Base-by-base conservation (phyloP, 441 rosid genomes). In the Mallotus japonicus region DNA sequence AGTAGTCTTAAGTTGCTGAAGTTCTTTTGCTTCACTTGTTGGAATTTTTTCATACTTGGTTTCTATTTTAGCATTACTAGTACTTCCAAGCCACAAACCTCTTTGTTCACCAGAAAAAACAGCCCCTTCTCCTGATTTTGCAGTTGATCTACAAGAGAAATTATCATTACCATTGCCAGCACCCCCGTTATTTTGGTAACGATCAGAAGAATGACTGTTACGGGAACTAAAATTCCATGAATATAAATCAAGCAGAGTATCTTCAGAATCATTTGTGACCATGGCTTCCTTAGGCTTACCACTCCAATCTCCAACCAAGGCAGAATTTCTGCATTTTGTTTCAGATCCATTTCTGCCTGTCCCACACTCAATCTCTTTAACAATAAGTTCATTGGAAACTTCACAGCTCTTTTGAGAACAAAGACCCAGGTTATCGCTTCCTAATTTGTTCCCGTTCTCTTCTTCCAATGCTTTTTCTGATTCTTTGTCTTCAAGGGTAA, bases 321-420 rank as follows among this genome's bases (percentile, higher is more conserved):
- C 81, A 81, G 85, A 80, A 65, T 81, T 88, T 77, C 80, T 85
- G 87, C 82, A 82, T 78, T 77, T 80, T 80, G 74, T 85, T 78
- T 88, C 94, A 72, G 87, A 83, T 22, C 87, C 92, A 75, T 88
- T 88, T 62, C 82, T 82, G 62, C 76, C 83, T 67, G 85, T 78
- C 72, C 91, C 92, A 65, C 87, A 90, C 71, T 89, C 95, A 65
- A 95, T 84, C 78, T 95, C 97, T 83, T 92, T 92, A 75, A 95
- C 94, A 79, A 95, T 86, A 66, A 94, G 89, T 82, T 95, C 99
- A 73, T 85, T 85, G 9, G 94, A 88, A 71, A 82, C 69, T 56
- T 81, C 89, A 42, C 80, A 79, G 67, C 79, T 78, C 60, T 72
- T 83, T 55, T 42, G 81, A 78, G 88, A 86, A 70, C 80, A 81